A percentile compares a stretch with the other conserved stretches of the same genome.
Evolutionary conservation across 2,329 filamentous ascomycete species (phyloP).

Genomic region (Pseudogymnoascus sp.): DNA sequence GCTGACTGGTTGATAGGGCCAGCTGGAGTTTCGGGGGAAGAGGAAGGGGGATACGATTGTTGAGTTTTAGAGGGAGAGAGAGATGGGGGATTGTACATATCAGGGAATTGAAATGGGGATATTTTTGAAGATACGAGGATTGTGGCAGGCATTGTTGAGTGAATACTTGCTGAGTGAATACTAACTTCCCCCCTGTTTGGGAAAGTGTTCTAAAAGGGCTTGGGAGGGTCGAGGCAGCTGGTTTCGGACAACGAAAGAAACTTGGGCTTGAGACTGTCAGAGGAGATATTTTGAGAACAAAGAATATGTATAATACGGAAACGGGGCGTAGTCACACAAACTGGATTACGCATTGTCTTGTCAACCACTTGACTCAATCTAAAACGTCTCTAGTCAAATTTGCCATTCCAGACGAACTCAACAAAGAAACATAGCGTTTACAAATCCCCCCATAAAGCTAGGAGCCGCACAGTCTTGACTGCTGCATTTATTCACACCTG

Average conservation of each 20-base stretch:
- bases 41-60: slow-evolving; percentile 73
- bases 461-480: background rate
- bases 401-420: background rate
- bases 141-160: background rate
- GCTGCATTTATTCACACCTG: background rate
- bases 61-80: slow-evolving; percentile 53
- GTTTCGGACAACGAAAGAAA: background rate
- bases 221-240: background rate
- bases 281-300: background rate
- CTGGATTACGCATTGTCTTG: background rate
- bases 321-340: background rate
- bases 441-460: background rate
- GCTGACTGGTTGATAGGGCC: slow-evolving; percentile 52
- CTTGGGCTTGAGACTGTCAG: background rate
- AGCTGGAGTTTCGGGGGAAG: slow-evolving; percentile 80
- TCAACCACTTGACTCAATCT: background rate
- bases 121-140: background rate
- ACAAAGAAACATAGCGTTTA: background rate
- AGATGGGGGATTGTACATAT: slow-evolving; percentile 35
- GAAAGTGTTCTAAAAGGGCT: background rate
- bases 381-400: background rate
- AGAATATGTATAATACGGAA: background rate
- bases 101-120: slow-evolving; percentile 4
- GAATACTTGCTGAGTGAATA: no score
- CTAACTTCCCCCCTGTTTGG: no score